Evolutionary conservation across 345 rosid species (phyloP).

Genomic region (Melaleuca alternifolia): DNA sequence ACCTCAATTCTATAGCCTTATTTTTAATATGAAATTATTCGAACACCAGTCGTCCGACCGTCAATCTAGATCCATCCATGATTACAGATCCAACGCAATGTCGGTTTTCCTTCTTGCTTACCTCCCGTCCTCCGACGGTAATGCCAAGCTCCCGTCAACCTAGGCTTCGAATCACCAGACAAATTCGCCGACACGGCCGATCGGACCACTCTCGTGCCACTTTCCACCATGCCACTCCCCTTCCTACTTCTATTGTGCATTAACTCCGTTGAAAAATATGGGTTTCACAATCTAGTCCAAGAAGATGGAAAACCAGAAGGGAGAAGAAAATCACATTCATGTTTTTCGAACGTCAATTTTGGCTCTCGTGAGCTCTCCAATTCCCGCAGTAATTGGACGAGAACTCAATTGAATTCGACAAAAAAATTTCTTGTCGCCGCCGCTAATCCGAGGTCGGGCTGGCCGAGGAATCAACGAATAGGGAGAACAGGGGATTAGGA

Average conservation of each 20-base stretch:
- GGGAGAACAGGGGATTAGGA: not conserved
- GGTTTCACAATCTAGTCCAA: not conserved
- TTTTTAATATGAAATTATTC: not conserved
- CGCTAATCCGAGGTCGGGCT: not conserved
- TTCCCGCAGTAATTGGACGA: not conserved
- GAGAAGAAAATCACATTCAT: not conserved
- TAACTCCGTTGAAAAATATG: not conserved
- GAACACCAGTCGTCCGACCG: not conserved
- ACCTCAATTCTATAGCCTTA: not conserved
- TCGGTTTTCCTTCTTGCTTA: not conserved
- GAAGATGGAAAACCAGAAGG: not conserved
- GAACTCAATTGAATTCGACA: not conserved
- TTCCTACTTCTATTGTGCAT: not conserved
- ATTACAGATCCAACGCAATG: not conserved
- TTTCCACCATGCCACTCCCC: not conserved
- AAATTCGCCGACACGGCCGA: not conserved
- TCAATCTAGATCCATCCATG: not conserved
- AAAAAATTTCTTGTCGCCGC: not conserved
- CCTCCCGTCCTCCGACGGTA: not conserved
- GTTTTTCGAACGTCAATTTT: not conserved
- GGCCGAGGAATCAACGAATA: not conserved
- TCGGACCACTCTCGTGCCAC: not conserved
- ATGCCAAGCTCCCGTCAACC: not conserved
- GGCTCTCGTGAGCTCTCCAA: not conserved
- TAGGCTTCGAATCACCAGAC: rapidly evolving